Evolutionary conservation across 164 flowering plant species (phyloP).

Genomic region (Liquidambar formosana): DNA sequence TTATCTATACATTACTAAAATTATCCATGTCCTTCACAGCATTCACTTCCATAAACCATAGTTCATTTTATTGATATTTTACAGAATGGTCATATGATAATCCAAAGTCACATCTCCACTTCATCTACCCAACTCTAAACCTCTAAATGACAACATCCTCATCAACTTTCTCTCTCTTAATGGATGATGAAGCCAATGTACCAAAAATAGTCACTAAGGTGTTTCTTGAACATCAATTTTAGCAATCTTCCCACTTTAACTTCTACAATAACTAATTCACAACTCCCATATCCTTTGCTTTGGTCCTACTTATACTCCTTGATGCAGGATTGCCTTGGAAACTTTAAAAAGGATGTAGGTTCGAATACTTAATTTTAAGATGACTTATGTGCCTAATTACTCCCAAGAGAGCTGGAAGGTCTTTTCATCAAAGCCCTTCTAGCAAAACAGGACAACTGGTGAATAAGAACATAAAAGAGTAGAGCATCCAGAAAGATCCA

Average conservation of each 20-base stretch:
- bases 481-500: no score
- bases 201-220: neutral
- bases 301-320: neutral
- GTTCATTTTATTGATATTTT: neutral
- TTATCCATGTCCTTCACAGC: neutral
- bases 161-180: neutral
- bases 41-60: neutral
- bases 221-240: neutral
- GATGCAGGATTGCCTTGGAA: no score
- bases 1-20: neutral
- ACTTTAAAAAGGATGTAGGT: no score
- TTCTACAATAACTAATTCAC: neutral
- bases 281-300: neutral
- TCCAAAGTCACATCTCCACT: neutral
- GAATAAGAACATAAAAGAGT: no score
- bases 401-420: no score
- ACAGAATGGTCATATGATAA: no score
- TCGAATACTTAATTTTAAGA: no score
- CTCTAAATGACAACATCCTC: neutral
- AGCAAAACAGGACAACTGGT: no score
- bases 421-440: no score
- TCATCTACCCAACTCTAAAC: neutral
- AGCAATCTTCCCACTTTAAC: neutral
- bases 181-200: neutral
- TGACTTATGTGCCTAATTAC: no score